A percentile compares a stretch with the other conserved stretches of the same genome.
Conservation (phyloP, 2,329 filamentous ascomycete species). For the Lojkania enalia region DNA sequence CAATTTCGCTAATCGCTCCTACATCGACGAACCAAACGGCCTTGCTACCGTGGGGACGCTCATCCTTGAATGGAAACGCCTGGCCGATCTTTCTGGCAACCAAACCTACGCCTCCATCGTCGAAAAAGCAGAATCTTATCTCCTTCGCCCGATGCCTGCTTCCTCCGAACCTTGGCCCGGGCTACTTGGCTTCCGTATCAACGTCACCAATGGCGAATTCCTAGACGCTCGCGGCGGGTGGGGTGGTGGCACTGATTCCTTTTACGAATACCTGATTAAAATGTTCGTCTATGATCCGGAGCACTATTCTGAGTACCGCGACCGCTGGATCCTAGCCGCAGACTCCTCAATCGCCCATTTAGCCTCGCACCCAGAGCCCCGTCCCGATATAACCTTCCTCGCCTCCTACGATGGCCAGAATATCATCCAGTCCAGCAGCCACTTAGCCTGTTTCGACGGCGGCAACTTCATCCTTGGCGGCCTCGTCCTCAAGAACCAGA, state of each 20-base stretch:
- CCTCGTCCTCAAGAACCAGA: conserved; percentile 64
- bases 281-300: conserved; percentile 79
- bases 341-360: conserved; percentile 76
- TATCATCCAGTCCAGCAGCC: conserved; percentile 46
- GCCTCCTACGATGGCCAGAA: conserved; percentile 58
- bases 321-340: conserved; percentile 73
- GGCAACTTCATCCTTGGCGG: conserved; percentile 86
- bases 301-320: conserved; percentile 66
- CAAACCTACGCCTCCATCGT: conserved; percentile 66
- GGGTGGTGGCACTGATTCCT: conserved; percentile 76
- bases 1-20: conserved; percentile 58
- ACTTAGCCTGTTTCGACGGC: conserved; percentile 78
- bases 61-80: conserved; percentile 80
- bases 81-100: conserved; percentile 75
- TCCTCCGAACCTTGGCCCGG: conserved; percentile 74
- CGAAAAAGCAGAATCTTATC: conserved; percentile 69
- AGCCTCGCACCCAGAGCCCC: conserved; percentile 65
- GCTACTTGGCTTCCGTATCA: conserved; percentile 69
- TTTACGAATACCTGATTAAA: conserved; percentile 90
- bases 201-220: conserved; percentile 68
- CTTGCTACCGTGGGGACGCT: conserved; percentile 78
- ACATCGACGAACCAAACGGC: conserved; percentile 62
- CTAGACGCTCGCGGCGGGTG: conserved; percentile 70
- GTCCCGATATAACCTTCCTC: conserved; percentile 73
- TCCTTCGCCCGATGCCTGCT: conserved; percentile 67